phyloP scores from a whole-genome alignment of 805 yeast species.

The Candida railenensis region DNA sequence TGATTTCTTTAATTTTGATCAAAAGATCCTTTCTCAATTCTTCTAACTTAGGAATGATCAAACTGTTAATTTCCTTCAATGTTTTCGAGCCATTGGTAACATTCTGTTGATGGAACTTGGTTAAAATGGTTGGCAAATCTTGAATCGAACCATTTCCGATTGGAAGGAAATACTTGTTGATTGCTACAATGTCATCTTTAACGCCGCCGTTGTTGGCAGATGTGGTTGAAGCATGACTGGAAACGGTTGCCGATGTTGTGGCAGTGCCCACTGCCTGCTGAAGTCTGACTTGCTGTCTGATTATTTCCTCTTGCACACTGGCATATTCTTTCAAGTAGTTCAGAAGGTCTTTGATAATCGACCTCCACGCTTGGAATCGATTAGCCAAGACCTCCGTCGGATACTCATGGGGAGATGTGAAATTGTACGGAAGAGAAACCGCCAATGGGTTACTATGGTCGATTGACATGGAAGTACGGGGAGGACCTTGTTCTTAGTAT shows the following conservation, averaged over 20 bases:
- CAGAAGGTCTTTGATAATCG: conserved; percentile 69
- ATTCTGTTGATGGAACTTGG: conserved; percentile 47
- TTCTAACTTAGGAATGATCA: conserved; percentile 54
- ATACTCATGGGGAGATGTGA: conserved; percentile 30
- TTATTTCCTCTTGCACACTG: conserved; percentile 83
- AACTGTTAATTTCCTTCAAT: conserved; percentile 47
- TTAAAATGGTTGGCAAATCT: conserved; percentile 71
- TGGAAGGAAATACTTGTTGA: conserved; percentile 63
- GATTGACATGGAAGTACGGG: conserved; percentile 2
- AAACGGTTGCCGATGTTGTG: conserved; percentile 6
- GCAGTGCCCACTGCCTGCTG: conserved; percentile 65
- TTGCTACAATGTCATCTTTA: conserved; percentile 31
- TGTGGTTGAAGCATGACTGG: not conserved
- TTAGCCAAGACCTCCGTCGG: conserved; percentile 88
- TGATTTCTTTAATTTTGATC: conserved; percentile 85
- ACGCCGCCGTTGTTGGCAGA: conserved; percentile 10
- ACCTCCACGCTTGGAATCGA: conserved; percentile 85
- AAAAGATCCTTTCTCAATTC: conserved; percentile 68
- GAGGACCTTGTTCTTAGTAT: no score
- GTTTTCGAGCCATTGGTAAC: conserved; percentile 39
- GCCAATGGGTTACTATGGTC: conserved; percentile 35
- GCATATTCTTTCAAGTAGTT: conserved; percentile 77
- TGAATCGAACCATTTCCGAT: conserved; percentile 72
- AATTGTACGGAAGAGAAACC: conserved; percentile 38
- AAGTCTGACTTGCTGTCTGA: conserved; percentile 75